Evolutionary conservation across 2,329 filamentous ascomycete species (phyloP).

Genomic region (Fusarium poae): DNA sequence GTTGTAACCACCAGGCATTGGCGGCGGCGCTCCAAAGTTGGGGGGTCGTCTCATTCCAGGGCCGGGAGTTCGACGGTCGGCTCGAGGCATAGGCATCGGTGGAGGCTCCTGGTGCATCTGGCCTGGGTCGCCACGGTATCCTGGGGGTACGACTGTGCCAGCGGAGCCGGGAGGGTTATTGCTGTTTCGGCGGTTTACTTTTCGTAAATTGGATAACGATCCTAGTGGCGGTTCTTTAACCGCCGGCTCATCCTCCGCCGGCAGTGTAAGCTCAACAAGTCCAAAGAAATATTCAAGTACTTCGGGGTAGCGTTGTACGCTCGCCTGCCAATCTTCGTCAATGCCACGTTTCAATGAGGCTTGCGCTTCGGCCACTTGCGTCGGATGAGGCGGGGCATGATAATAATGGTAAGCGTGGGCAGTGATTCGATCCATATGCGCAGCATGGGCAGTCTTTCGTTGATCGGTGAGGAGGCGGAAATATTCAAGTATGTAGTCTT

Average conservation of each 20-base stretch:
- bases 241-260: constrained; percentile 70
- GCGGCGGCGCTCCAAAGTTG: constrained; percentile 41
- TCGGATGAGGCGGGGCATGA: constrained; percentile 68
- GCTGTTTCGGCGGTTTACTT: constrained; percentile 58
- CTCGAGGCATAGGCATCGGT: constrained; percentile 44
- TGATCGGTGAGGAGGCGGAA: constrained; percentile 72
- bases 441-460: constrained; percentile 68
- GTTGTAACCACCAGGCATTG: constrained; percentile 38
- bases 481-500: constrained; percentile 76
- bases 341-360: constrained; percentile 77
- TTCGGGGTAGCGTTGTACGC: constrained; percentile 81
- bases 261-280: constrained; percentile 75
- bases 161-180: constrained; percentile 52
- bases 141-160: constrained; percentile 45
- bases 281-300: constrained; percentile 86
- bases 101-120: constrained; percentile 45
- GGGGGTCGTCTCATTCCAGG: constrained; percentile 46
- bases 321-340: constrained; percentile 82
- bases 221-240: constrained; percentile 73
- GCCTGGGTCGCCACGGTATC: constrained; percentile 46
- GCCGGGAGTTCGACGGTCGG: constrained; percentile 47
- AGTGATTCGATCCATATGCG: constrained; percentile 68
- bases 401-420: constrained; percentile 70
- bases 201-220: constrained; percentile 63
- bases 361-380: constrained; percentile 74